These are phyloP conservation scores for Onygenales sp. DNA, from an alignment of 2,329 filamentous ascomycete species.

Conservation along the genomic window DNA sequence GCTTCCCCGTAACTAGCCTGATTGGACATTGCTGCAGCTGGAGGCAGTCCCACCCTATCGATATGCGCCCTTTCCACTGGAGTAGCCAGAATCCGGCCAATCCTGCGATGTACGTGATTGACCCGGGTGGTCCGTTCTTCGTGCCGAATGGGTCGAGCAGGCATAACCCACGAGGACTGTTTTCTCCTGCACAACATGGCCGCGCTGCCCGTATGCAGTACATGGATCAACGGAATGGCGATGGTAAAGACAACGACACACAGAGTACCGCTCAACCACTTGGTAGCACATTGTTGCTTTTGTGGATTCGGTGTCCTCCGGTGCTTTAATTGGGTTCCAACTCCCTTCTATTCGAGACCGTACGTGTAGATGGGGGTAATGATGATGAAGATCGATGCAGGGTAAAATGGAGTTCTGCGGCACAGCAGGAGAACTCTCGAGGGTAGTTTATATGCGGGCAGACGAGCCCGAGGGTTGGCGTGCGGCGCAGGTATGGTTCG, in stretches of 20 bases:
- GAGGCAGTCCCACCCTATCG: constrained; percentile 4
- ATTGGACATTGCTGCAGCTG: neutral
- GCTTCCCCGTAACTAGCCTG: neutral
- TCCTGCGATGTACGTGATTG: constrained; percentile 9
- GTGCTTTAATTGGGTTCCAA: neutral
- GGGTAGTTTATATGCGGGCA: too few relatives aligned
- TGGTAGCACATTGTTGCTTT: constrained; percentile 65
- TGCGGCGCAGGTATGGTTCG: too few relatives aligned
- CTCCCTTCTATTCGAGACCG: neutral
- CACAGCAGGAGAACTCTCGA: neutral
- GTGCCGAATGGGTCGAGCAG: constrained; percentile 48
- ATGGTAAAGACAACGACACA: constrained; percentile 82
- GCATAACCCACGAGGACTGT: constrained; percentile 76
- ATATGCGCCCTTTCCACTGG: constrained; percentile 16
- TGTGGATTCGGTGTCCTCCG: neutral
- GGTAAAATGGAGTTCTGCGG: neutral
- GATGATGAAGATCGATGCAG: neutral
- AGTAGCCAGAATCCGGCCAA: constrained; percentile 25
- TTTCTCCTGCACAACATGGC: constrained; percentile 62
- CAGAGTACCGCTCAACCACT: constrained; percentile 74
- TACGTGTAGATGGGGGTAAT: neutral
- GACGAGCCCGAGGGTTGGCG: too few relatives aligned
- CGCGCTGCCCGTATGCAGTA: constrained; percentile 60
- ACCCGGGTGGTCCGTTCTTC: constrained; percentile 10
- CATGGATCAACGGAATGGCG: constrained; percentile 79